phyloP scores from a whole-genome alignment of 2,329 filamentous ascomycete species.

The Botrytis fabae region DNA sequence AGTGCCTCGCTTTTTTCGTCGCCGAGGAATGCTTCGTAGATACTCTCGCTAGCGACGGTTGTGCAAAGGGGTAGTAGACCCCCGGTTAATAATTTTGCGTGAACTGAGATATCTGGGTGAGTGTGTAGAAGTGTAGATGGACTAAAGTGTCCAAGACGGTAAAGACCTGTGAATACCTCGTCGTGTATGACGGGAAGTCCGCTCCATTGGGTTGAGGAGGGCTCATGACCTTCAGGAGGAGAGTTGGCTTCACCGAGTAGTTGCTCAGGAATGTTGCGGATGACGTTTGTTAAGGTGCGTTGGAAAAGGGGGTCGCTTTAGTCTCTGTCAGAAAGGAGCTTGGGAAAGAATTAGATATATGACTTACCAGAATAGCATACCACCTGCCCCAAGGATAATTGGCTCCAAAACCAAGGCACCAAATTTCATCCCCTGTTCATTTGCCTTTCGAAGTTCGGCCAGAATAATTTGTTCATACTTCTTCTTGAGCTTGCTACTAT shows the following conservation, averaged over 20 bases:
- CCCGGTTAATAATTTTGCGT: constrained; percentile 82
- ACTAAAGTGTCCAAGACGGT: constrained; percentile 73
- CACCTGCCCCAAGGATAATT: constrained; percentile 76
- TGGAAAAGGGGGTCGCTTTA: constrained; percentile 78
- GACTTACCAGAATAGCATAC: constrained; percentile 76
- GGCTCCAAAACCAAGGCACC: constrained; percentile 81
- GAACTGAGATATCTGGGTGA: constrained; percentile 73
- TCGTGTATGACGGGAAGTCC: constrained; percentile 81
- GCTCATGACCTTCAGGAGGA: constrained; percentile 20
- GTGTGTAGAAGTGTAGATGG: constrained; percentile 68
- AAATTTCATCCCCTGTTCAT: constrained; percentile 62
- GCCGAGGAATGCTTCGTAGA: constrained; percentile 71
- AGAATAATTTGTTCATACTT: constrained; percentile 62
- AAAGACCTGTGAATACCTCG: constrained; percentile 84
- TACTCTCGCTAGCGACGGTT: constrained; percentile 70
- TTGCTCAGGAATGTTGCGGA: constrained; percentile 54
- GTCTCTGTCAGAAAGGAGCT: neutral
- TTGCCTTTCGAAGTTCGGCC: constrained; percentile 52
- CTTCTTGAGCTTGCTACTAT: constrained; percentile 47
- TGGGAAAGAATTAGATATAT: neutral
- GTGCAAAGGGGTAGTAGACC: constrained; percentile 75
- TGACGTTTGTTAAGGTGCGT: constrained; percentile 64
- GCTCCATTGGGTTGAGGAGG: constrained; percentile 53
- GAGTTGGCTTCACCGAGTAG: constrained; percentile 20
- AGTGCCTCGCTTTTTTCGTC: constrained; percentile 76